Evolutionary conservation across 2,329 filamentous ascomycete species (phyloP).

Genomic region (Dothidotthia symphoricarpi): DNA sequence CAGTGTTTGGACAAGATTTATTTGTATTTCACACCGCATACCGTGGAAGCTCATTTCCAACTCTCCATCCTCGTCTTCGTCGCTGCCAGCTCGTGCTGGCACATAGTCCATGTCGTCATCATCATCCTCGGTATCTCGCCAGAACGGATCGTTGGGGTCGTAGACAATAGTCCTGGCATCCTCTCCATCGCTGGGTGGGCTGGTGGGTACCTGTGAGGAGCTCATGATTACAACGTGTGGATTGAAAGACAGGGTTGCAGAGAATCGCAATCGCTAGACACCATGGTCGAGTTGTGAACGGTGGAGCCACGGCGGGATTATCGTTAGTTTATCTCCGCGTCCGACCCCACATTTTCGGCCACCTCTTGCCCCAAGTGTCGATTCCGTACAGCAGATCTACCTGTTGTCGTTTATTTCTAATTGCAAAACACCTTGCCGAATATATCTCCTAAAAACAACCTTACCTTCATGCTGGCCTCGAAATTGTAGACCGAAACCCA

Average conservation of each 20-base stretch:
- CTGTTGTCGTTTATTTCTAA: too few species aligned
- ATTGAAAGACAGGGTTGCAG: not conserved
- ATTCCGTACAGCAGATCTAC: too few species aligned
- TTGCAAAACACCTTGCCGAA: too few species aligned
- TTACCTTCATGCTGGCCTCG: too few species aligned
- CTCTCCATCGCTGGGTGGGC: conserved; percentile 26
- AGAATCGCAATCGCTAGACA: not conserved
- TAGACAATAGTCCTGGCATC: conserved; percentile 29
- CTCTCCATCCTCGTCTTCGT: conserved; percentile 38
- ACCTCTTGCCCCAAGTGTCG: too few species aligned
- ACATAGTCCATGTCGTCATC: conserved; percentile 55
- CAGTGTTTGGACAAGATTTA: not conserved
- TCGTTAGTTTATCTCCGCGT: too few species aligned
- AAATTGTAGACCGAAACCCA: too few species aligned
- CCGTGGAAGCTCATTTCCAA: conserved; percentile 39
- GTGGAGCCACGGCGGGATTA: too few species aligned
- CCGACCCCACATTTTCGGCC: too few species aligned
- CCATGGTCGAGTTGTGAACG: too few species aligned
- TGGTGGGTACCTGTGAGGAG: conserved; percentile 22
- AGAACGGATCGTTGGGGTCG: conserved; percentile 36
- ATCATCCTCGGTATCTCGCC: conserved; percentile 35
- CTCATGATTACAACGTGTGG: conserved; percentile 19
- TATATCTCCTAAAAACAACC: too few species aligned
- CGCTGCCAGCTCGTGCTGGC: conserved; percentile 43
- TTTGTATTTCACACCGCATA: conserved; percentile 4